These are phyloP conservation scores for Suillus subalutaceus DNA, from an alignment of 768 basidiomycete genomes.

Conservation along the genomic window DNA sequence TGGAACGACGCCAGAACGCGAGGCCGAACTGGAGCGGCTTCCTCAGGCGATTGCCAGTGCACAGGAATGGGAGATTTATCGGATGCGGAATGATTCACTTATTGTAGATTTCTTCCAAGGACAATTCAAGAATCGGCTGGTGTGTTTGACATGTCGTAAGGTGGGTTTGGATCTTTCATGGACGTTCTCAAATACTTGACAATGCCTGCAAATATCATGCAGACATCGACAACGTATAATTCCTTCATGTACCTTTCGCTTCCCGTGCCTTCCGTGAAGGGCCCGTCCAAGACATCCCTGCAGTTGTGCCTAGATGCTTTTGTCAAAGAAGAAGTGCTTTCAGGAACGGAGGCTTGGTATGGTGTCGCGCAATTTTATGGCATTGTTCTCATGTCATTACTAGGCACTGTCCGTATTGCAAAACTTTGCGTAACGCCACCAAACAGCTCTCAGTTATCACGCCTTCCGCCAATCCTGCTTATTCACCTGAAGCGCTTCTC, in stretches of 20 bases:
- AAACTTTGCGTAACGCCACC: slow-evolving; percentile 80
- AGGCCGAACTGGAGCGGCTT: slow-evolving; percentile 85
- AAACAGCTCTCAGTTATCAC: slow-evolving; percentile 89
- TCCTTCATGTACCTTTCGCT: slow-evolving; percentile 94
- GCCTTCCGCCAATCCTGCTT: slow-evolving; percentile 89
- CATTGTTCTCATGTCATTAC: slow-evolving; percentile 1
- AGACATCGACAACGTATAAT: slow-evolving; percentile 98
- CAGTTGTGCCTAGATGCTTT: slow-evolving; percentile 87
- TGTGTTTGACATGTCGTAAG: slow-evolving; percentile 89
- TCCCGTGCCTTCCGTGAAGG: slow-evolving; percentile 75
- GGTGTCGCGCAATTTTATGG: slow-evolving; percentile 18
- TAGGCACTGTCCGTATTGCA: slow-evolving; percentile 97
- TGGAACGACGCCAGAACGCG: slow-evolving; percentile 73
- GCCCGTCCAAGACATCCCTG: slow-evolving; percentile 63
- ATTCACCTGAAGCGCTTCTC: slow-evolving; percentile 95
- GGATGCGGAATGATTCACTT: slow-evolving; percentile 86
- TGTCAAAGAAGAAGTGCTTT: slow-evolving; percentile 87
- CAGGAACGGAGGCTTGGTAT: slow-evolving; percentile 93
- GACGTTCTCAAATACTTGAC: slow-evolving; percentile 6
- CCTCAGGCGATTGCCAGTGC: slow-evolving; percentile 88
- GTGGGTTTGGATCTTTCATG: slow-evolving; percentile 42
- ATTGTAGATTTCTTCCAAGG: slow-evolving; percentile 98
- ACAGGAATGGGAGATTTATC: slow-evolving; percentile 91
- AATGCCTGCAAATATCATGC: slow-evolving; percentile 16
- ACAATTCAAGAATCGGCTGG: slow-evolving; percentile 88